Evolutionary conservation across 192 early-diverging fungal genomes (phyloP).

Genomic region (Coemansia sp.): DNA sequence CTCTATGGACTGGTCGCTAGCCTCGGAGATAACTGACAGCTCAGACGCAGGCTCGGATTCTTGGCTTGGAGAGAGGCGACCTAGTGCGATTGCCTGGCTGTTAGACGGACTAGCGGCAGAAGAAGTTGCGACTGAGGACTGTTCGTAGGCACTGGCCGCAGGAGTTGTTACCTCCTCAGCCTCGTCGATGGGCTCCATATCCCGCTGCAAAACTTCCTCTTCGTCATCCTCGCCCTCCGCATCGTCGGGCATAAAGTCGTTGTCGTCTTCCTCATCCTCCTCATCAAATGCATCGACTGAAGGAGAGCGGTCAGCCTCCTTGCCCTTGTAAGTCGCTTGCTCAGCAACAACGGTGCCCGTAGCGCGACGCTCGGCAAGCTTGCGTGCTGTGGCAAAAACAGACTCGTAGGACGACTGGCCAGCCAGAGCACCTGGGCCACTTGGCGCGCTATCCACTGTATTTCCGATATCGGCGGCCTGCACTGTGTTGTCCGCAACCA

Average conservation of each 20-base stretch:
- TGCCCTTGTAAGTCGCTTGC: conserved; percentile 9
- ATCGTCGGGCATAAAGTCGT: conserved; percentile 34
- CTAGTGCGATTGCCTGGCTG: background rate
- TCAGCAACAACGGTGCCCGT: background rate
- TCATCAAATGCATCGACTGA: background rate
- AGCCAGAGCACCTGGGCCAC: background rate
- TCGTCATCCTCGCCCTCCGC: conserved; percentile 34
- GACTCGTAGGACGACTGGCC: conserved; percentile 34
- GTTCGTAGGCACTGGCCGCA: background rate
- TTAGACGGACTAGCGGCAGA: conserved; percentile 6
- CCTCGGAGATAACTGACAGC: background rate
- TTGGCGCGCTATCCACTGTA: background rate
- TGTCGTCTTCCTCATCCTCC: conserved; percentile 29
- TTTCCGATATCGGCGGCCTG: background rate
- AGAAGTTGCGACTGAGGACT: background rate
- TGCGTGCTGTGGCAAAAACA: conserved; percentile 42
- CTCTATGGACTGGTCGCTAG: conserved; percentile 14
- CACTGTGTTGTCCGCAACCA: background rate
- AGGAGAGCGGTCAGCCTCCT: conserved; percentile 11
- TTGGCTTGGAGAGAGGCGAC: background rate
- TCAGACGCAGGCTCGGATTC: background rate
- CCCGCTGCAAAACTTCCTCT: conserved; percentile 35
- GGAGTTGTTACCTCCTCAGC: conserved; percentile 33
- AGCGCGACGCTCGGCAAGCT: conserved; percentile 28
- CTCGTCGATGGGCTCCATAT: conserved; percentile 51